phyloP scores from a whole-genome alignment of 495 filamentous ascomycete species.

The Tuber calosporum region DNA sequence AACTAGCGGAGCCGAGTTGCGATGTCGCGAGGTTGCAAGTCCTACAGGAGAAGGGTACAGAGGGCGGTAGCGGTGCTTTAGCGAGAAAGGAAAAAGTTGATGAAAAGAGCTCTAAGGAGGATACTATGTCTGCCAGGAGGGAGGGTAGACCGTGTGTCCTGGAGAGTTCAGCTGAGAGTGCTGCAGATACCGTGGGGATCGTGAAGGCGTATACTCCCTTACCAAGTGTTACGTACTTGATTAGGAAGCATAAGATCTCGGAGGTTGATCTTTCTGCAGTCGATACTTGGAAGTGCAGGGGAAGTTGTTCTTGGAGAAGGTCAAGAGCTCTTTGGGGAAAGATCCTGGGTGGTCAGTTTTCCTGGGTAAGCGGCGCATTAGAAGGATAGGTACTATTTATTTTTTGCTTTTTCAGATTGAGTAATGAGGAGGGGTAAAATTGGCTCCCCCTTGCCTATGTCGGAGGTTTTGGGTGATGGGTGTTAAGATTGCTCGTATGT shows the following conservation, averaged over 20 bases:
- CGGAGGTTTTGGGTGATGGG: neutral
- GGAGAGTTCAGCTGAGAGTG: slow-evolving; percentile 25
- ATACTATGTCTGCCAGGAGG: slow-evolving; percentile 16
- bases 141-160: slow-evolving; percentile 11
- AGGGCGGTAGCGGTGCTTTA: slow-evolving; percentile 24
- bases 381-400: neutral
- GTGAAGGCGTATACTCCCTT: slow-evolving; percentile 38
- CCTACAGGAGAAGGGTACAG: slow-evolving; percentile 49
- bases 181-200: slow-evolving; percentile 29
- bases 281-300: slow-evolving; percentile 73
- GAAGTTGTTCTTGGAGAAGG: slow-evolving; percentile 67
- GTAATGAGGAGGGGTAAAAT: neutral
- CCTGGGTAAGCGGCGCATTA: slow-evolving; percentile 3
- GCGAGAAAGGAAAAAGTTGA: slow-evolving; percentile 44
- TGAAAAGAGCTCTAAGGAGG: slow-evolving; percentile 34
- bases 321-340: slow-evolving; percentile 72
- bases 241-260: slow-evolving; percentile 67
- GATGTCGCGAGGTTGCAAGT: slow-evolving; percentile 62
- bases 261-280: slow-evolving; percentile 69
- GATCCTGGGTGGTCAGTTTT: slow-evolving; percentile 72
- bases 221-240: slow-evolving; percentile 73
- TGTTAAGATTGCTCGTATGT: neutral
- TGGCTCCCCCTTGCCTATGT: neutral
- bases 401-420: neutral
- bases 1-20: slow-evolving; percentile 67